Evolutionary conservation across 179 eudicot genomes (phyloP).

Genomic region (Silene vulgaris): DNA sequence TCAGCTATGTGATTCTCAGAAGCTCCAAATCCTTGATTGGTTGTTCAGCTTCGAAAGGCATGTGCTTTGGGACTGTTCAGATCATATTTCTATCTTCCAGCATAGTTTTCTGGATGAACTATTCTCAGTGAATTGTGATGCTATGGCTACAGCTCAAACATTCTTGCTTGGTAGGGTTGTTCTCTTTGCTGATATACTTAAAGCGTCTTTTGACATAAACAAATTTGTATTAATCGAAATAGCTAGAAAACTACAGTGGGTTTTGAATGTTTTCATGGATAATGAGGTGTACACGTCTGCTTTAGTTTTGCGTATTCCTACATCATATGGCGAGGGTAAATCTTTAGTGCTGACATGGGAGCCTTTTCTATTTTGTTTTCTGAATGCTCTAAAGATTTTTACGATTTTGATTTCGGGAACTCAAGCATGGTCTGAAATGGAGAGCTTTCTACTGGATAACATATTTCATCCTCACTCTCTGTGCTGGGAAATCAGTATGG

Average conservation of each 20-base stretch:
- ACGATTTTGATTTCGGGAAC: conserved; percentile 55
- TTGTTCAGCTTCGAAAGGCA: conserved; percentile 39
- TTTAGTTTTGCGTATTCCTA: conserved; percentile 49
- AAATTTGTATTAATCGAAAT: conserved; percentile 51
- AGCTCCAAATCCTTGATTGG: conserved; percentile 63
- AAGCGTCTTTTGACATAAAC: conserved; percentile 57
- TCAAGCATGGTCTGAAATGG: conserved; percentile 57
- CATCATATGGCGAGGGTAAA: conserved; percentile 43
- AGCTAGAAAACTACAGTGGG: conserved; percentile 62
- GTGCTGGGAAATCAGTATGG: conserved; percentile 71
- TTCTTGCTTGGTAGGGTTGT: conserved; percentile 47
- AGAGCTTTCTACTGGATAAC: conserved; percentile 62
- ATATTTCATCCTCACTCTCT: conserved; percentile 79
- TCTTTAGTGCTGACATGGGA: conserved; percentile 44
- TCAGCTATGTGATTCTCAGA: conserved; percentile 46
- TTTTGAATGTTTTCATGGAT: conserved; percentile 46
- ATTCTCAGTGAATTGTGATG: conserved; percentile 42
- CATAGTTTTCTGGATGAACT: conserved; percentile 32
- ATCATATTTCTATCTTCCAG: conserved; percentile 24
- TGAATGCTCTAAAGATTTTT: conserved; percentile 72
- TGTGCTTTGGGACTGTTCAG: conserved; percentile 20
- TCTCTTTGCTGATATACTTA: conserved; percentile 67
- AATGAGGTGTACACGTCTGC: conserved; percentile 58
- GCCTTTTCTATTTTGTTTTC: conserved; percentile 44
- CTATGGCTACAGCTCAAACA: conserved; percentile 40